Base-by-base conservation (phyloP, 345 rosid species). In the Diplotaxis tenuifolia region DNA sequence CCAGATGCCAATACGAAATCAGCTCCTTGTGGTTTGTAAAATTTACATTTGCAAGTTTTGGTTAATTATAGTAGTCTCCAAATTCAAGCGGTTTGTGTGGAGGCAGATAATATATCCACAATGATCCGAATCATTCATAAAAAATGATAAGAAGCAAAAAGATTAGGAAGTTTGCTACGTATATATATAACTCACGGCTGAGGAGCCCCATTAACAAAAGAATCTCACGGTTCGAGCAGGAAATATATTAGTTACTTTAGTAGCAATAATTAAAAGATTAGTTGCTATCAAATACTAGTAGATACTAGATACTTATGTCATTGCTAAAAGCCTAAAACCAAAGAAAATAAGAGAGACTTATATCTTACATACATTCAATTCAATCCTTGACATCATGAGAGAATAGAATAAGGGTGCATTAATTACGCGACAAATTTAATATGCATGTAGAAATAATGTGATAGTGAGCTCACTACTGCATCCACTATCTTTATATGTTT, bases 401-500 rank as follows among this genome's bases (percentile, higher is more conserved):
- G 8, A 18, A 50, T 50, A 47, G 67, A 76, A 76, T 53, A 53
- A 20, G 45, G 22, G 34, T 31, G 14, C 27, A 55, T 4, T 18
- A 27, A 76, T 63, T 57, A 42, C 10, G 40, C 10, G 53, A 69
- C 22, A 21, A 42, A 53, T 29, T 29, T 4, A 4, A 29, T 29
- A 29, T 29, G 32, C 32, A 29, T 29, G 32, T 29, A 29, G 32
- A 29, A 29, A 29, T 29, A 29, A 29, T 29, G 32, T 29, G 32
- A 29, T 29, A 29, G 32, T 29, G 32, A 29, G 32, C 32, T 29
- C 5, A 29, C 32, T 29, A 4, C 32, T 29, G 7, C 32, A 29
- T 20, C 80, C 80, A 77, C 80, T 77, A 77, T 77, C 71, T 71
- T 64, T 64, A 20, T 36, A 53, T 75, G 19, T 50, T 67, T 67